Evolutionary conservation across 192 early-diverging fungal species (phyloP).

Genomic region (Linnemannia elongata): DNA sequence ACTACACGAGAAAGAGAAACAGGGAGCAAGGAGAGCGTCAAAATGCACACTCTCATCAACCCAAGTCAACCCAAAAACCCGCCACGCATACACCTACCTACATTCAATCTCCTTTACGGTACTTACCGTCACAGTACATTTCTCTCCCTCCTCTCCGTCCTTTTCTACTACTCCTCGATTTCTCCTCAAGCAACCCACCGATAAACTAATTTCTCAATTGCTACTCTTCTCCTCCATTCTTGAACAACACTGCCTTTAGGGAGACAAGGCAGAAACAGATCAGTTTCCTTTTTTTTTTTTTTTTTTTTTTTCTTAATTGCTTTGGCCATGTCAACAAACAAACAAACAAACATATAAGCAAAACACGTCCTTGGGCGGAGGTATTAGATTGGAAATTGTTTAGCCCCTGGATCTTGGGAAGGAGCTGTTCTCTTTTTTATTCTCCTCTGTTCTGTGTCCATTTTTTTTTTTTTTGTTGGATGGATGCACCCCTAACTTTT

Average conservation of each 20-base stretch:
- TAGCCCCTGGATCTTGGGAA: neutral
- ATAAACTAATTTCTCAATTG: neutral
- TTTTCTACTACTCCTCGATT: neutral
- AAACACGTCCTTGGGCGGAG: neutral
- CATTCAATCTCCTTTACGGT: too few relatives aligned
- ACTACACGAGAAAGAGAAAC: neutral
- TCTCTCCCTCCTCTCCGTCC: neutral
- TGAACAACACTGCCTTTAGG: neutral
- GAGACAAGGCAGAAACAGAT: neutral
- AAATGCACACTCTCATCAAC: too few relatives aligned
- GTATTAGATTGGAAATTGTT: neutral
- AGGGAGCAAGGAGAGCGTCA: neutral
- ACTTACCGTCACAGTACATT: too few relatives aligned
- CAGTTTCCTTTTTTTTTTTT: neutral
- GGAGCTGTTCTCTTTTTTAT: neutral
- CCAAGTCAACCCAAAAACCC: too few relatives aligned
- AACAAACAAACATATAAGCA: neutral
- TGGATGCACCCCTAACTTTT: constrained; percentile 5
- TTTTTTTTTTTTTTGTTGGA: neutral
- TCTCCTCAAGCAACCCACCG: neutral
- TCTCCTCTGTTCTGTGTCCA: too few relatives aligned
- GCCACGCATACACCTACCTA: too few relatives aligned
- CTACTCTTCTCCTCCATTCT: neutral
- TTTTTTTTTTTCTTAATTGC: neutral
- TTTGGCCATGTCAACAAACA: neutral